Base-by-base conservation (phyloP, 2,329 filamentous ascomycete species). In the Verticillium zaregamsianum region DNA sequence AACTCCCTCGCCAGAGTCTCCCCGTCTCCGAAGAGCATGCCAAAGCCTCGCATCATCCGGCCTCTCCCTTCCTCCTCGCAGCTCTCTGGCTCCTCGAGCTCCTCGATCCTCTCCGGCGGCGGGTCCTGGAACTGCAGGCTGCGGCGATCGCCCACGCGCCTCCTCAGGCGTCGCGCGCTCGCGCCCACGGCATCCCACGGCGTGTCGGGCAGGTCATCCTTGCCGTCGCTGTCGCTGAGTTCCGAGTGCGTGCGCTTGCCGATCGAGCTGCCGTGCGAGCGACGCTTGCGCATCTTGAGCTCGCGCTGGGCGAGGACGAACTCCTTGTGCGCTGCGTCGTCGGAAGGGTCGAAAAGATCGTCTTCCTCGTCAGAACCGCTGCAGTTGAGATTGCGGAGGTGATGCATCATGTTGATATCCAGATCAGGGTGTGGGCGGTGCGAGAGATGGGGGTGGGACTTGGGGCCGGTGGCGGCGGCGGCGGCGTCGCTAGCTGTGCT, bases 171-270 rank as follows among this genome's bases (percentile, higher is more conserved):
- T 23, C 80, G 77, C 11, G 81, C 80, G 64, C 79, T 81, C 15
- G 77, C 80, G 15, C 79, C 80, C 11, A 75, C 75, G 60, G 73
- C 74, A 40, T 82, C 79, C 45, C 75, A 71, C 20, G 73, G 67
- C 17, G 73, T 73, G 15, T 63, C 59, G 37, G 60, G 60, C 56
- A 72, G 63, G 57, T 77, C 75, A 57, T 78, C 76, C 11, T 66
- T 69, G 17, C 58, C 58, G 63, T 82, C 81, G 9, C 79, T 80
- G 64, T 82, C 82, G 68, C 80, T 82, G 61, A 82, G 77, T 68
- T 84, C 82, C 68, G 78, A 82, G 65, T 83, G 79, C 31, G 81
- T 83, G 40, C 82, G 76, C 73, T 85, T 85, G 65, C 81, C 80
- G 60, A 84, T 80, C 70, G 81, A 84, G 66, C 81, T 84, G 56